Percentiles rank a stretch among this genome's conserved stretches.
Evolutionary conservation across 2,329 filamentous ascomycete species (phyloP).

Genomic region (Ploettnerulaceae sp.): DNA sequence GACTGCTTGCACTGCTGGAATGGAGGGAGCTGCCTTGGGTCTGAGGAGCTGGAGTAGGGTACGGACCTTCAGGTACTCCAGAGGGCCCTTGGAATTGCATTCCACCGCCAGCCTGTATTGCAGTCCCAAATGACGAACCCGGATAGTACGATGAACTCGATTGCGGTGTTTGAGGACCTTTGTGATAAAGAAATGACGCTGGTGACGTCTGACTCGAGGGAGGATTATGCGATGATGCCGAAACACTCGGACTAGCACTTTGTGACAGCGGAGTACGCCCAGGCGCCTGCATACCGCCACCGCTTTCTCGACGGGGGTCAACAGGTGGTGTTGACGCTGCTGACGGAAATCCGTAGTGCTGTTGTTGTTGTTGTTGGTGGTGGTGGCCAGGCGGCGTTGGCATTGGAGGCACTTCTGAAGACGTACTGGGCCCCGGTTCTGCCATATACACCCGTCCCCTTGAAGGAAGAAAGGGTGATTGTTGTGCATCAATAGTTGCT

Average conservation of each 20-base stretch:
- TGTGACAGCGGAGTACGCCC: conserved; percentile 35
- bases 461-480: conserved; percentile 43
- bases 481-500: conserved; percentile 44
- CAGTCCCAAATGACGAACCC: conserved; percentile 27
- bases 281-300: conserved; percentile 37
- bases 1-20: conserved; percentile 28
- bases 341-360: conserved; percentile 36
- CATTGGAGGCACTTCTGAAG: conserved; percentile 41
- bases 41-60: conserved; percentile 30
- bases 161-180: conserved; percentile 23
- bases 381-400: conserved; percentile 34
- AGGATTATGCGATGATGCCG: conserved; percentile 43
- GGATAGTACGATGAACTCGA: conserved; percentile 29
- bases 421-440: conserved; percentile 36
- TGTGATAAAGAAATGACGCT: conserved; percentile 29
- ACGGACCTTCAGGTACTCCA: conserved; percentile 34
- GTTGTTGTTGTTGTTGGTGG: conserved; percentile 21
- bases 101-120: conserved; percentile 29
- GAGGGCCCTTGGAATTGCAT: conserved; percentile 30
- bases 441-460: conserved; percentile 39
- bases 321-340: conserved; percentile 36
- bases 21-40: conserved; percentile 28
- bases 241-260: conserved; percentile 43
- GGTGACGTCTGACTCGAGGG: conserved; percentile 38
- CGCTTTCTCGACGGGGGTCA: conserved; percentile 31